Conservation (phyloP, 2,329 filamentous ascomycete genomes). For the Chaetomiaceae sp. region DNA sequence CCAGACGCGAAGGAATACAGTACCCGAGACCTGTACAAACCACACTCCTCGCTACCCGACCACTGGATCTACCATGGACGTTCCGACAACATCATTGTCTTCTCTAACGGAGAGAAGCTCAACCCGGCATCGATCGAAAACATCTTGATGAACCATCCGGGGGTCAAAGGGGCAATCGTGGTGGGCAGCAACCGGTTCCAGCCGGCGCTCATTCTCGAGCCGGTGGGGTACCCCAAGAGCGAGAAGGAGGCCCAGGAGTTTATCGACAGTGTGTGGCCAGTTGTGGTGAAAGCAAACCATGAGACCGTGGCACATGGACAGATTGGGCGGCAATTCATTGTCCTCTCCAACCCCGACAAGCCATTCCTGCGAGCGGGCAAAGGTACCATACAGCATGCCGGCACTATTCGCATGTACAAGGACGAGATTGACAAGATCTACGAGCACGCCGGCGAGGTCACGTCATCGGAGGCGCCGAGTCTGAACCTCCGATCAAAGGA, state of each 20-base stretch:
- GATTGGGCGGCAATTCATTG: slow-evolving; percentile 38
- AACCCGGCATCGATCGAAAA: slow-evolving; percentile 44
- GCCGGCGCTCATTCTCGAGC: slow-evolving; percentile 45
- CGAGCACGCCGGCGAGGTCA: slow-evolving; percentile 22
- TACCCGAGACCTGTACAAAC: slow-evolving; percentile 41
- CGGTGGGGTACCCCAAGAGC: slow-evolving; percentile 28
- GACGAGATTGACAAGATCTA: slow-evolving; percentile 42
- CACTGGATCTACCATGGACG: slow-evolving; percentile 35
- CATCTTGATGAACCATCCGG: slow-evolving; percentile 35
- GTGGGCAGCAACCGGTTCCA: slow-evolving; percentile 44
- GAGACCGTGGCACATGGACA: slow-evolving; percentile 43
- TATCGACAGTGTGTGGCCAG: slow-evolving; percentile 41
- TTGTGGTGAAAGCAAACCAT: slow-evolving; percentile 39
- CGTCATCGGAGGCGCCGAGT: slow-evolving; percentile 20
- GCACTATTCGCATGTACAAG: slow-evolving; percentile 38
- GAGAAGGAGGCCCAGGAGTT: slow-evolving; percentile 29
- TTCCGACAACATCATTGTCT: slow-evolving; percentile 45
- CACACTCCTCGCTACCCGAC: slow-evolving; percentile 35
- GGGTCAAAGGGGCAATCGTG: slow-evolving; percentile 39
- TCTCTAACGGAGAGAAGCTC: slow-evolving; percentile 48
- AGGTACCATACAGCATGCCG: slow-evolving; percentile 41
- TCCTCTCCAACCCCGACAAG: slow-evolving; percentile 36
- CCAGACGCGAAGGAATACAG: slow-evolving; percentile 38
- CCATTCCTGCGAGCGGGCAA: slow-evolving; percentile 43
- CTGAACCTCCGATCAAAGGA: slow-evolving; percentile 31